Evolutionary conservation across 805 yeast species (phyloP), one percentile per base, ranked within the genome.

Genomic region (Ogataea paradorogensis): DNA sequence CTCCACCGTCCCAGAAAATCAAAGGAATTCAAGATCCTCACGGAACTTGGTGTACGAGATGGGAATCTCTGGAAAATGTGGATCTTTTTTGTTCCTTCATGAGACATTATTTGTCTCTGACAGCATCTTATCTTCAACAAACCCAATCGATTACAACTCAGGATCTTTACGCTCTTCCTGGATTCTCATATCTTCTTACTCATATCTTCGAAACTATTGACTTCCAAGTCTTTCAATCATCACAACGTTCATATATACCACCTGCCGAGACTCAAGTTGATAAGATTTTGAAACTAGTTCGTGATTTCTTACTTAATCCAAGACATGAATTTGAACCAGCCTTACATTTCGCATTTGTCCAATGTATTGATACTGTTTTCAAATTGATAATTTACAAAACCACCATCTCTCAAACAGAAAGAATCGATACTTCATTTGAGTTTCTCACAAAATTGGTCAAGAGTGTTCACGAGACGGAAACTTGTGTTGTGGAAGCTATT

Each of bases 21-120:
- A 36, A 47, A 23, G 80, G 82, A 7, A 74, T 78, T 32, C 53
- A 66, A 10, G 80, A 80, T 44, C 78, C 84, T 7, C 71, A 65
- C 42, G 85, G 83, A 5, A 52, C 67, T 18, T 80, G 87, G 87
- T 81, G 78, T 8, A 63, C 70, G 41, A 64, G 79, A 48, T 81
- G 86, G 86, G 67, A 72, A 38, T 63, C 70, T 35, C 62, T 72
- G 41, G 83, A 78, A 45, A 51, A 51, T 22, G 66, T 77, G 39
- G 81, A 78, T 49, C 62, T 80, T 2, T 80, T 80, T 58, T 69
- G 72, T 43, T 75, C 84, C 1, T 81, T 81, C 46, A 62, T 80
- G 34, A 71, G 82, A 43, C 85, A 81, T 55, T 80, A 78, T 51
- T 54, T 77, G 13, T 53, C 47, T 14, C 52, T 73, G 6, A 28